Evolutionary conservation across 2,329 filamentous ascomycete genomes (phyloP), one percentile per base, ranked within the genome.

Genomic region (Nemania serpens): DNA sequence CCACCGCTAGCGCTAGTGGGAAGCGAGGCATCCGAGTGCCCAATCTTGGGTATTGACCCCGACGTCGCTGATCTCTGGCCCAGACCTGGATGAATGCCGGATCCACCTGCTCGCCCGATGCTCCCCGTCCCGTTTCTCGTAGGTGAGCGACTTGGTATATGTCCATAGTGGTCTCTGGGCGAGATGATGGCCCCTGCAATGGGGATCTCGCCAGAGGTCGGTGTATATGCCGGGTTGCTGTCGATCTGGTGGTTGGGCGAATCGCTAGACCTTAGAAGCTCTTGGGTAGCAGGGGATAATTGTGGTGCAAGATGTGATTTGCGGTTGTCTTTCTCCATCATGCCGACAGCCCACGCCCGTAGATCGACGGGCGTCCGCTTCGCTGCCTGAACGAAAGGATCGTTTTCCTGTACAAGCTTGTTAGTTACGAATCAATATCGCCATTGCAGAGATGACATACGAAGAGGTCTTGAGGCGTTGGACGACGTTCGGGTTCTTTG

Each of bases 301-400:
- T 91, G 88, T 36, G 93, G 92, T 15, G 88, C 91, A 39, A 97
- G 84, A 74, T 97, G 94, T 29, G 93, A 97, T 76, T 96, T 97
- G 74, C 95, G 91, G 76, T 97, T 97, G 76, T 97, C 91, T 69
- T 89, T 88, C 74, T 97, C 93, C 86, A 98, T 94, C 82, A 98
- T 86, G 70, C 91, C 88, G 50, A 96, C 87, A 20, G 95, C 94
- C 95, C 95, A 99, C 65, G 93, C 91, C 75, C 91, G 87, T 36
- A 99, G 83, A 74, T 99, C 90, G 52, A 99, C 95, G 0, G 95
- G 95, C 1, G 95, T 99, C 68, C 94, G 87, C 81, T 98, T 98
- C 50, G 95, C 95, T 55, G 95, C 95, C 77, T 97, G 93, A 18
- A 99, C 87, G 76, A 99, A 99, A 3, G 93, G 88, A 73, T 99